phyloP scores from a whole-genome alignment of 2,329 filamentous ascomycete genomes.

The Sordariomycetes sp. region DNA sequence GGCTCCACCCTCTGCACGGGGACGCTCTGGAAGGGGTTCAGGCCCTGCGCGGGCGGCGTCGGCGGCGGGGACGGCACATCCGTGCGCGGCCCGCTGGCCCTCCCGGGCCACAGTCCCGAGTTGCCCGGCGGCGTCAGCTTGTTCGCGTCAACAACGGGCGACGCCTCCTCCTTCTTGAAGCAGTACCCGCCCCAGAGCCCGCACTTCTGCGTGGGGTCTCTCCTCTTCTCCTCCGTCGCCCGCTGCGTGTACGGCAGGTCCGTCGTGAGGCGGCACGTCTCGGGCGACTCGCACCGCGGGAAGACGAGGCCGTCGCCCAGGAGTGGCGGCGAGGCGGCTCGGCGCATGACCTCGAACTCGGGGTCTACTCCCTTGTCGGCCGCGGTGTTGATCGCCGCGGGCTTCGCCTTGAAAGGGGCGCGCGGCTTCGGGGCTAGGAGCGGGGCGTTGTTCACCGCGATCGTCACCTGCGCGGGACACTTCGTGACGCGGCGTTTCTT shows the following conservation, averaged over 20 bases:
- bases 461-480: background rate
- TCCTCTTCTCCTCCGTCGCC: conserved; percentile 34
- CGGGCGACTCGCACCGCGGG: conserved; percentile 71
- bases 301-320: conserved; percentile 73
- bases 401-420: background rate
- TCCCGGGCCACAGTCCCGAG: background rate
- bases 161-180: conserved; percentile 5
- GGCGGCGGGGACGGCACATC: background rate
- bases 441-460: background rate
- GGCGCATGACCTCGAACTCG: conserved; percentile 23
- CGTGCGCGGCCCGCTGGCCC: background rate
- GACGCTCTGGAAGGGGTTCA: conserved; percentile 2
- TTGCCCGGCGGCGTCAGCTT: background rate
- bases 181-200: conserved; percentile 76
- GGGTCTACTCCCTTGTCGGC: conserved; percentile 8
- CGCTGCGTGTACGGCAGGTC: conserved; percentile 51
- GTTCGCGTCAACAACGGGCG: background rate
- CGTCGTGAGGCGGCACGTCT: conserved; percentile 74
- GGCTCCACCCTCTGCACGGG: background rate
- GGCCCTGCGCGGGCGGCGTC: background rate
- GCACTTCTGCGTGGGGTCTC: conserved; percentile 43
- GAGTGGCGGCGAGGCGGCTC: conserved; percentile 68
- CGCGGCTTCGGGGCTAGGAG: background rate
- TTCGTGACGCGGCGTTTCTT: background rate
- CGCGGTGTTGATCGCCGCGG: background rate